phyloP scores from a whole-genome alignment of 2,329 filamentous ascomycete genomes.

The Thyridium curvatum region DNA sequence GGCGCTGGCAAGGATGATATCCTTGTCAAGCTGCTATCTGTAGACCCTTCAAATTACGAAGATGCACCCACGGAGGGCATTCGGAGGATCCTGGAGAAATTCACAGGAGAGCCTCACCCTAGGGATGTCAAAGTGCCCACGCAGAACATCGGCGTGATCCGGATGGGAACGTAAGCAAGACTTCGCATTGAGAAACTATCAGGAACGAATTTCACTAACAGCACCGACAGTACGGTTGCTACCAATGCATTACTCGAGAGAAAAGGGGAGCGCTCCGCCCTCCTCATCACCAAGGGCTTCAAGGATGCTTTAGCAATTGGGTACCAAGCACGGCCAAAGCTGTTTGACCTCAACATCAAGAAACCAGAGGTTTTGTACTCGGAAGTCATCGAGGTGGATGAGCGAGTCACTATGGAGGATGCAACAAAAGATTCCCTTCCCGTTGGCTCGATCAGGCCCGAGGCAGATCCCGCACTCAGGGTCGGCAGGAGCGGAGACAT shows the following conservation, averaged over 20 bases:
- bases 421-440: constrained; percentile 20
- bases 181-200: too few relatives aligned
- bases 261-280: constrained; percentile 3
- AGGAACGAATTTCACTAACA: too few relatives aligned
- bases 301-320: constrained; percentile 5
- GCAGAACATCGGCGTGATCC: constrained; percentile 8
- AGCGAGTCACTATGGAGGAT: constrained; percentile 7
- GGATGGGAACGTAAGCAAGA: constrained; percentile 9
- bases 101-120: constrained; percentile 45
- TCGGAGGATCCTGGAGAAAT: constrained; percentile 33
- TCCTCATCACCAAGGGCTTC: constrained; percentile 5
- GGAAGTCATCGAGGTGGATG: constrained; percentile 6
- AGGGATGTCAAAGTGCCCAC: constrained; percentile 54
- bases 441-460: constrained; percentile 6
- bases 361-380: constrained; percentile 5
- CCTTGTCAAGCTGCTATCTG: constrained; percentile 62
- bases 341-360: constrained; percentile 14
- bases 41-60: constrained; percentile 60
- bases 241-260: constrained; percentile 4
- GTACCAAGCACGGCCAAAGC: constrained; percentile 6
- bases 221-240: too few relatives aligned
- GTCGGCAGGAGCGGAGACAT: constrained; percentile 61
- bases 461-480: constrained; percentile 43
- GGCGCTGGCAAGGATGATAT: constrained; percentile 57
- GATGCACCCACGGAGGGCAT: constrained; percentile 66